These are phyloP conservation scores for Candida hispaniensis DNA, from an alignment of 805 yeast species.

Conservation along the genomic window DNA sequence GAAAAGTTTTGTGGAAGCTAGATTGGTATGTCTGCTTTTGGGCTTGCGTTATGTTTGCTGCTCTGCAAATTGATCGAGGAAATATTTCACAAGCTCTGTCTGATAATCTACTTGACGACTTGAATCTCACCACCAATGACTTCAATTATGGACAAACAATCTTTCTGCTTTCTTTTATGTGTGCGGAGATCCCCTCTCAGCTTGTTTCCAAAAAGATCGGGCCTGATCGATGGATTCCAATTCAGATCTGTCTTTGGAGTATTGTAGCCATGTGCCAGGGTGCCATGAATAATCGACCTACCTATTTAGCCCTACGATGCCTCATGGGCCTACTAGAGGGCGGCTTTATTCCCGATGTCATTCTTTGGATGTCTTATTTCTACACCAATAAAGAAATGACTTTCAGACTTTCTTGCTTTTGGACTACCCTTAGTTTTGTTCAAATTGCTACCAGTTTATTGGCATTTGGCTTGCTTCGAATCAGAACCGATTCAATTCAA, in stretches of 20 bases:
- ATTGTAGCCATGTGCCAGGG: slow-evolving; percentile 45
- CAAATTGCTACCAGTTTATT: slow-evolving; percentile 38
- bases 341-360: slow-evolving; percentile 57
- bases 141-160: slow-evolving; percentile 52
- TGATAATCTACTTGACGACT: slow-evolving; percentile 44
- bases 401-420: slow-evolving; percentile 47
- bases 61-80: slow-evolving; percentile 48
- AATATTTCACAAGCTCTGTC: slow-evolving; percentile 49
- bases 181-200: slow-evolving; percentile 59
- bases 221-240: slow-evolving; percentile 54
- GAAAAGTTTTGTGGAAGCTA: slow-evolving; percentile 38
- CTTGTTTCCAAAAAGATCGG: slow-evolving; percentile 53
- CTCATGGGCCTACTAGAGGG: slow-evolving; percentile 53
- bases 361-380: slow-evolving; percentile 56
- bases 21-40: slow-evolving; percentile 47
- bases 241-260: slow-evolving; percentile 49
- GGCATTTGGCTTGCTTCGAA: slow-evolving; percentile 44
- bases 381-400: slow-evolving; percentile 51
- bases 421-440: slow-evolving; percentile 44
- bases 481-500: slow-evolving; percentile 21
- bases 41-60: slow-evolving; percentile 51
- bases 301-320: slow-evolving; percentile 41
- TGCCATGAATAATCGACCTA: slow-evolving; percentile 32
- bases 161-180: slow-evolving; percentile 42
- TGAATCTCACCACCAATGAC: slow-evolving; percentile 43